These are phyloP conservation scores for Davidsoniella eucalypti DNA, from an alignment of 2,329 filamentous ascomycete species.

Conservation along the genomic window DNA sequence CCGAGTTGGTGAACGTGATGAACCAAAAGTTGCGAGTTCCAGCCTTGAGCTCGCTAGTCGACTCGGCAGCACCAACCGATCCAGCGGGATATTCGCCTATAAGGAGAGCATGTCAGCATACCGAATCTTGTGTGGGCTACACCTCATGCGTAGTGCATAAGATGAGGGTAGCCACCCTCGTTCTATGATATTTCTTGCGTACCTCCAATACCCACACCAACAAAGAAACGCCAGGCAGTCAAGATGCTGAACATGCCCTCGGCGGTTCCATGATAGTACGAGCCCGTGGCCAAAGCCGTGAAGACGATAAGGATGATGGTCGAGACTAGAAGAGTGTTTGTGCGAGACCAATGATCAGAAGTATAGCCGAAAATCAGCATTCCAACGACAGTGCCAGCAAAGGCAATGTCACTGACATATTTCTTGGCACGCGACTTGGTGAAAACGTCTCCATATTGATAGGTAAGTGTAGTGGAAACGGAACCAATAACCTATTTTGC, in stretches of 20 bases:
- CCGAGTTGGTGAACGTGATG: constrained; percentile 66
- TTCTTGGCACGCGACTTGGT: constrained; percentile 48
- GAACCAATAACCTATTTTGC: constrained; percentile 61
- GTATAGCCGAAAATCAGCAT: constrained; percentile 68
- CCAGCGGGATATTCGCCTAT: constrained; percentile 63
- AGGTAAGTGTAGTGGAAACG: constrained; percentile 58
- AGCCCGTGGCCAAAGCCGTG: constrained; percentile 59
- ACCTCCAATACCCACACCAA: constrained; percentile 62
- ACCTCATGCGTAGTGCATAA: neutral
- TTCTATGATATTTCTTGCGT: constrained; percentile 17
- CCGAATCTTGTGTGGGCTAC: neutral
- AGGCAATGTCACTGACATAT: constrained; percentile 69
- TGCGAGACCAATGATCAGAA: constrained; percentile 71
- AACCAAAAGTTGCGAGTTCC: constrained; percentile 85
- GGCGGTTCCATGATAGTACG: constrained; percentile 54
- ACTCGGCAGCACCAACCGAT: constrained; percentile 69
- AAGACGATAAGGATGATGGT: constrained; percentile 77
- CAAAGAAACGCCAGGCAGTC: constrained; percentile 71
- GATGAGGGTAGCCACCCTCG: neutral
- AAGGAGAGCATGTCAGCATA: neutral
- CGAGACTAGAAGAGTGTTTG: constrained; percentile 63
- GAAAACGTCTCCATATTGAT: constrained; percentile 56
- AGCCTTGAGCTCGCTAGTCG: constrained; percentile 61
- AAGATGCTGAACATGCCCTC: constrained; percentile 59
- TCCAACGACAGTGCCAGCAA: constrained; percentile 71